Conservation (phyloP, 805 yeast species). For the Wickerhamomyces bovis region DNA sequence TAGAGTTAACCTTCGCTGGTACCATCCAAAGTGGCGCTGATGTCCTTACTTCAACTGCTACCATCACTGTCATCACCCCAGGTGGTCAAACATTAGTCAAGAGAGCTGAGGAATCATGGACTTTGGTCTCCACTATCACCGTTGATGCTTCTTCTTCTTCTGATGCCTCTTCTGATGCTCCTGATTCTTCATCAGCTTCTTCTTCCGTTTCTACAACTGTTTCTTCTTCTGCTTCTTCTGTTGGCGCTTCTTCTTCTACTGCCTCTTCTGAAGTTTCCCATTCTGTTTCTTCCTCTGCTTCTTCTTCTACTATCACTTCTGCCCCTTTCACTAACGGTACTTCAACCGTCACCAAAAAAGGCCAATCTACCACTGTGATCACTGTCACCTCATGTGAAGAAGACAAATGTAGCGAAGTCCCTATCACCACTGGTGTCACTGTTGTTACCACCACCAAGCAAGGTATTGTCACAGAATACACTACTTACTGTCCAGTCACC, state of each 20-base stretch:
- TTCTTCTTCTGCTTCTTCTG: neutral
- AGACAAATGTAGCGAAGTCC: neutral
- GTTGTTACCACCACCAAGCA: slow-evolving; percentile 1
- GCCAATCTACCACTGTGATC: neutral
- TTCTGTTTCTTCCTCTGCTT: neutral
- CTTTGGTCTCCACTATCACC: slow-evolving; percentile 5
- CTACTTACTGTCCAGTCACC: slow-evolving; percentile 7
- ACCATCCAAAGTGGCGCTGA: slow-evolving; percentile 1
- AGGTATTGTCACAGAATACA: slow-evolving; percentile 2
- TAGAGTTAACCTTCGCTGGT: neutral
- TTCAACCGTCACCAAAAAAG: neutral
- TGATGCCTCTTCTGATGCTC: neutral
- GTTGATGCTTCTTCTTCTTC: neutral
- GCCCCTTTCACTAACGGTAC: neutral
- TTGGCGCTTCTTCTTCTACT: neutral
- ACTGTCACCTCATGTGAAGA: neutral
- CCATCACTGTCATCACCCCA: slow-evolving; percentile 8
- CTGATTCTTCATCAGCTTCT: neutral
- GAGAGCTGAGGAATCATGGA: slow-evolving; percentile 3
- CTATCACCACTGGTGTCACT: slow-evolving; percentile 3
- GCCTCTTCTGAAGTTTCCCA: neutral
- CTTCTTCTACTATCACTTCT: neutral
- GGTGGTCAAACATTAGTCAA: slow-evolving; percentile 7
- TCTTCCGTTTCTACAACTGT: neutral
- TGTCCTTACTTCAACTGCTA: neutral